Conservation (phyloP, 495 filamentous ascomycete species). For the Aspergillus diversus region DNA sequence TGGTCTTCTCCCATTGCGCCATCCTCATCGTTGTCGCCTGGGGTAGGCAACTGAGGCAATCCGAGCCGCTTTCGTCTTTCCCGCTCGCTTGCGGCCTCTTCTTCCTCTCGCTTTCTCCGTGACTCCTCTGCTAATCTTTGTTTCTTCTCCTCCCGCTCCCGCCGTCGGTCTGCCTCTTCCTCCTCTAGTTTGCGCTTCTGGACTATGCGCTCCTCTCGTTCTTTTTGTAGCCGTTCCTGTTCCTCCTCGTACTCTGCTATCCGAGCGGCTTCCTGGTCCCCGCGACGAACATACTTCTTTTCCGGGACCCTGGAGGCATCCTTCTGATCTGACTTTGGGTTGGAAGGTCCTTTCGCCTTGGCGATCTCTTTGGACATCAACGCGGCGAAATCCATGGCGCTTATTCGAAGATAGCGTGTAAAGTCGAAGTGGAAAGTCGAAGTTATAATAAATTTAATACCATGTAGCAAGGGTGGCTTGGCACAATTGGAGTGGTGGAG, state of each 20-base stretch:
- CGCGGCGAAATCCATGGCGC: slow-evolving; percentile 88
- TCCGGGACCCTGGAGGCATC: slow-evolving; percentile 35
- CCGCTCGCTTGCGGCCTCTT: slow-evolving; percentile 61
- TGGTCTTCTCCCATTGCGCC: slow-evolving; percentile 47
- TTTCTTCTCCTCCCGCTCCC: slow-evolving; percentile 77
- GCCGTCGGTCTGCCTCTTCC: slow-evolving; percentile 70
- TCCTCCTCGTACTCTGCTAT: slow-evolving; percentile 78
- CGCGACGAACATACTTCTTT: slow-evolving; percentile 86
- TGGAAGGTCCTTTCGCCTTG: slow-evolving; percentile 62
- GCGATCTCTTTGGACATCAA: slow-evolving; percentile 90
- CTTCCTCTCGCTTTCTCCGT: slow-evolving; percentile 66
- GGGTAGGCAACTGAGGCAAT: slow-evolving; percentile 69
- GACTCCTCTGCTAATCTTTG: slow-evolving; percentile 80
- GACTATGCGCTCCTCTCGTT: slow-evolving; percentile 65
- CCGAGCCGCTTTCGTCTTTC: slow-evolving; percentile 62
- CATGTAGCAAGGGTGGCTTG: background rate
- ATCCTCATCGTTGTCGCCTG: slow-evolving; percentile 40
- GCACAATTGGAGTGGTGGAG: background rate
- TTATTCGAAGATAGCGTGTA: background rate
- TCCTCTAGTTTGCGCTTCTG: slow-evolving; percentile 92
- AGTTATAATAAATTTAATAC: background rate
- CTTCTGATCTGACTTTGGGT: slow-evolving; percentile 30
- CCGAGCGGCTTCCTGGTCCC: slow-evolving; percentile 83
- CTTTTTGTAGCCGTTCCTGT: slow-evolving; percentile 68
- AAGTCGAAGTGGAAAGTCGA: background rate